Conservation (phyloP, 352 stramenopile species). For the Globisporangium solare region DNA sequence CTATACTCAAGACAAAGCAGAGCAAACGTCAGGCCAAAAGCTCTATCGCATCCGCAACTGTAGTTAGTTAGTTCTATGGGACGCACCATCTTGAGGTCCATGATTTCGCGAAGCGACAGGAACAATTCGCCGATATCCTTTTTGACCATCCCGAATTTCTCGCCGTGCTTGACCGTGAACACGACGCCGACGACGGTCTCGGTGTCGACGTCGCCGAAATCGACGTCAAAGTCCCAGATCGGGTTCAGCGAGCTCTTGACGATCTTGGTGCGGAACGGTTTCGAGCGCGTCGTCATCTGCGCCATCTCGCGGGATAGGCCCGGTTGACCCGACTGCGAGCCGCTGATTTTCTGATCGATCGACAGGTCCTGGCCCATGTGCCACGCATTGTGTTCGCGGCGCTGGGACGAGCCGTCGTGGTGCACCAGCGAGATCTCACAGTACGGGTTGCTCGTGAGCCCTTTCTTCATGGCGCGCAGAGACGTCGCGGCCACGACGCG, state of each 20-base stretch:
- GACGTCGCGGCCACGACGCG: conserved; percentile 50
- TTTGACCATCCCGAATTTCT: conserved; percentile 73
- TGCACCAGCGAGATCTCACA: conserved; percentile 69
- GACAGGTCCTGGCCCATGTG: conserved; percentile 48
- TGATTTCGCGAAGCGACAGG: conserved; percentile 58
- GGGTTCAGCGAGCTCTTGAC: conserved; percentile 74
- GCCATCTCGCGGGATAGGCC: conserved; percentile 9
- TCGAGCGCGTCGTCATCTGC: conserved; percentile 27
- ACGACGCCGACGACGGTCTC: conserved; percentile 63
- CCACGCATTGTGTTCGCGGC: conserved; percentile 26
- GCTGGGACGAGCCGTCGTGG: conserved; percentile 32
- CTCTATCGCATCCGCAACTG: neutral
- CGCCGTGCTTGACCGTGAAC: conserved; percentile 62
- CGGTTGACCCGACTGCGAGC: conserved; percentile 19
- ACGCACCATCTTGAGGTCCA: conserved; percentile 69
- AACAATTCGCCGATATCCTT: conserved; percentile 66
- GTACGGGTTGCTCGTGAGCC: conserved; percentile 63
- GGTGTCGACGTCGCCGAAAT: conserved; percentile 73
- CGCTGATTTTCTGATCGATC: conserved; percentile 17
- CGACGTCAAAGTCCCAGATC: conserved; percentile 78
- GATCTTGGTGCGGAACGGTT: conserved; percentile 49
- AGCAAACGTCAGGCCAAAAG: conserved; percentile 1
- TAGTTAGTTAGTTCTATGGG: neutral
- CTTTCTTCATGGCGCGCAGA: conserved; percentile 64
- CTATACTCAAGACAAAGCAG: conserved; percentile 15